Base-by-base conservation (phyloP, 352 stramenopile genomes). In the Pythium insidiosum region DNA sequence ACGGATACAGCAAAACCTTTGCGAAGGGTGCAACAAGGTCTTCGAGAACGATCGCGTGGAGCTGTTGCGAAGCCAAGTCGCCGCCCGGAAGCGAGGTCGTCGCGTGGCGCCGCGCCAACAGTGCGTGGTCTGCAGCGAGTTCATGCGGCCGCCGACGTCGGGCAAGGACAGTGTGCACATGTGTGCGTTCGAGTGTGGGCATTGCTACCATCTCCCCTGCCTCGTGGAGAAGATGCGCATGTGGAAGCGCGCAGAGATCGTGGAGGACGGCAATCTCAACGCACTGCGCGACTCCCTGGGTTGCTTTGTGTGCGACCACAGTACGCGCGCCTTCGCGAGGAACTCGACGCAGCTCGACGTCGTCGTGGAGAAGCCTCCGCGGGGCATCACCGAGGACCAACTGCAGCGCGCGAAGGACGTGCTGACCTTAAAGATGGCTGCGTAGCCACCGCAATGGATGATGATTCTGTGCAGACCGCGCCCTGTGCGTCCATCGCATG, bases 191-290 rank as follows among this genome's bases (percentile, higher is more conserved):
- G 80, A 89, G 50, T 92, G 80, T 53, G 76, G 80, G 12, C 80
- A 92, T 36, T 80, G 69, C 46, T 92, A 89, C 53, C 80, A 92
- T 42, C 48, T 88, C 15, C 63, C 71, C 25, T 92, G 80, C 38
- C 55, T 92, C 6, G 74, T 88, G 36, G 80, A 92, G 47, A 88
- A 89, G 52, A 85, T 84, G 69, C 75, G 77, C n/a, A 84, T 89
- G 67, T 89, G 80, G 76, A 89, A 88, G 55, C 76, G 65, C n/a
- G 39, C 67, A 2, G 64, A 84, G 23, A 62, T 66, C 1, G 63
- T 84, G 2, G 61, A 71, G 26, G 53, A 63, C 12, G 61, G 65
- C 6, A 58, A 84, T 35, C 21, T 77, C 18, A 72, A 53, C 15
- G 58, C 59, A 16, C 30, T 76, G 13, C 66, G 52, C 15, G 55